These are phyloP conservation scores for Saturnispora zaruensis DNA, from an alignment of 805 yeast genomes.

Conservation along the genomic window DNA sequence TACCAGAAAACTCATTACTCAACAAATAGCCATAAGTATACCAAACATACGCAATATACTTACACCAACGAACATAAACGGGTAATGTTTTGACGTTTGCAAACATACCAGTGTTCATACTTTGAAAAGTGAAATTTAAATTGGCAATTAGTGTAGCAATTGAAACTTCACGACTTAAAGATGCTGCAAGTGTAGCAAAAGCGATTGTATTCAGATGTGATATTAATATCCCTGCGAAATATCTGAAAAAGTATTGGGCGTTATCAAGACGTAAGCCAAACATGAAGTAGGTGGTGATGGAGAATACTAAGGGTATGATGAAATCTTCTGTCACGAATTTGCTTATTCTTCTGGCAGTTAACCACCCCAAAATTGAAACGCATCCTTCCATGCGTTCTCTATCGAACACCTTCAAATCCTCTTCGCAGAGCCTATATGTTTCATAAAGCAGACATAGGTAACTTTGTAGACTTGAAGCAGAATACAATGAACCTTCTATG, in stretches of 20 bases:
- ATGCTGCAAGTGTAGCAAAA: conserved; percentile 43
- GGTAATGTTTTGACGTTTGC: conserved; percentile 69
- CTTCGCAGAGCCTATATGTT: conserved; percentile 45
- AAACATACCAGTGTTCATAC: conserved; percentile 75
- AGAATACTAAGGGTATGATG: conserved; percentile 49
- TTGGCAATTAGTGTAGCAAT: conserved; percentile 55
- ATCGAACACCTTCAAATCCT: conserved; percentile 48
- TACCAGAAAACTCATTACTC: conserved; percentile 59
- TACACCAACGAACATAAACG: conserved; percentile 80
- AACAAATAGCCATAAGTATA: conserved; percentile 63
- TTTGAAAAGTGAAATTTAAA: conserved; percentile 58
- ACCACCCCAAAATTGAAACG: conserved; percentile 57
- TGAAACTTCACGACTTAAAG: conserved; percentile 53
- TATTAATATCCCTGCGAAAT: conserved; percentile 50
- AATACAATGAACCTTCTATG: conserved; percentile 42
- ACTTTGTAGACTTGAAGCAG: conserved; percentile 44
- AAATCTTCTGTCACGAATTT: conserved; percentile 64
- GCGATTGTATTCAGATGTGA: conserved; percentile 49
- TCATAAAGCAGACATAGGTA: conserved; percentile 51
- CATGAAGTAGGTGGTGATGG: conserved; percentile 66
- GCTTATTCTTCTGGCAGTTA: conserved; percentile 56
- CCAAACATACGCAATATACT: conserved; percentile 70
- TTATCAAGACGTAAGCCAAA: conserved; percentile 50
- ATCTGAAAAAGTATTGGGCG: conserved; percentile 48
- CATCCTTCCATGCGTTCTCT: conserved; percentile 66